Conservation (phyloP, 2,329 filamentous ascomycete genomes). For the Tolypocladium nubicola region DNA sequence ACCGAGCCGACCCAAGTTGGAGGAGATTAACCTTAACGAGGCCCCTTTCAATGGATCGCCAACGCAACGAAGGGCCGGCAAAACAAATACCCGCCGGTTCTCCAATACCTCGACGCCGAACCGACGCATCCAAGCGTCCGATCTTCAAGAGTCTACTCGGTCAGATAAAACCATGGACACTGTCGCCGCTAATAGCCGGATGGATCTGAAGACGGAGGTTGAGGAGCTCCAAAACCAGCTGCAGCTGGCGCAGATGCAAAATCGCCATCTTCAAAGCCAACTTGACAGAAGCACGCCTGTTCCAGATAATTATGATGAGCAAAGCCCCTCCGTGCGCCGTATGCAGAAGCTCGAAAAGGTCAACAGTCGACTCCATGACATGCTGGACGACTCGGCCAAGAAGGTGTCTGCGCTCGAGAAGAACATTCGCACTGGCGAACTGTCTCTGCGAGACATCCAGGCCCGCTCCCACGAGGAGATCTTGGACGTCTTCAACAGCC, state of each 20-base stretch:
- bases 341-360: conserved; percentile 88
- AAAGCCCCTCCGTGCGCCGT: conserved; percentile 68
- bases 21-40: conserved; percentile 82
- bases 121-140: conserved; percentile 55
- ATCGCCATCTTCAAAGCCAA: conserved; percentile 82
- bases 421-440: conserved; percentile 74
- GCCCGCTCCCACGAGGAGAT: conserved; percentile 91
- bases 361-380: conserved; percentile 83
- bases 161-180: conserved; percentile 80
- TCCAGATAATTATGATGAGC: conserved; percentile 59
- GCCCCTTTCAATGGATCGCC: conserved; percentile 65
- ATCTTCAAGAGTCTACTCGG: conserved; percentile 61
- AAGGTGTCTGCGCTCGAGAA: conserved; percentile 86
- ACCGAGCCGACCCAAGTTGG: conserved; percentile 63
- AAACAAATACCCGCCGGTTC: conserved; percentile 44
- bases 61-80: conserved; percentile 52
- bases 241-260: conserved; percentile 90
- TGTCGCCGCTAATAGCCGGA: conserved; percentile 72
- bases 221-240: conserved; percentile 91
- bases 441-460: conserved; percentile 84
- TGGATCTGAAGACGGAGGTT: conserved; percentile 83
- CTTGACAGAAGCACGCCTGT: conserved; percentile 58
- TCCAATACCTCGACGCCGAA: conserved; percentile 72
- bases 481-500: conserved; percentile 82
- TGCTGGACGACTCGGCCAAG: conserved; percentile 87